phyloP scores from a whole-genome alignment of 345 rosid species.

The Eucalyptus leucophloia region DNA sequence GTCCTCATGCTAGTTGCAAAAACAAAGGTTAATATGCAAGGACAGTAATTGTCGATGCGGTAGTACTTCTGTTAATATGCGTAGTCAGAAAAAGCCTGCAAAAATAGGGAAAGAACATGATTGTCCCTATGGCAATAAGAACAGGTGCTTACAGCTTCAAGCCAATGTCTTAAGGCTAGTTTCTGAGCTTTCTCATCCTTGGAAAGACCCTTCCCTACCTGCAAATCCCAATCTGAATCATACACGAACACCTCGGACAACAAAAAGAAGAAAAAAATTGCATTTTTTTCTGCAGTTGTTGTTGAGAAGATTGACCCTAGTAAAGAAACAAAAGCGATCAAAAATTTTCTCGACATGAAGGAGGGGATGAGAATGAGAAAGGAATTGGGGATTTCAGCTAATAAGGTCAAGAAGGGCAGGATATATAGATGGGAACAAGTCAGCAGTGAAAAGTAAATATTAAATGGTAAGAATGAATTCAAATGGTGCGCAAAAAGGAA shows the following conservation, averaged over 20 bases:
- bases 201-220: conserved; percentile 42
- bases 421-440: not conserved
- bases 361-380: not conserved
- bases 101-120: not conserved
- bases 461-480: not conserved
- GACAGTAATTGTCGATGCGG: not conserved
- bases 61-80: not conserved
- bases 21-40: not conserved
- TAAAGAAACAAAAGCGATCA: not conserved
- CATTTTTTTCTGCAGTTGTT: not conserved
- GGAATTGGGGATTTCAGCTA: not conserved
- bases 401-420: not conserved
- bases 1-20: not conserved
- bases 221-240: not conserved
- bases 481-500: not conserved
- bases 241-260: not conserved
- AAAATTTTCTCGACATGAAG: not conserved
- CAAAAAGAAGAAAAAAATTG: not conserved
- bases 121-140: not conserved
- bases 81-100: not conserved
- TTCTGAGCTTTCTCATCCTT: conserved; percentile 36
- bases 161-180: conserved; percentile 37
- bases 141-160: conserved; percentile 33
- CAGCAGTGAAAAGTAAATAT: not conserved
- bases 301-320: not conserved